Base-by-base conservation (phyloP, 345 rosid genomes). In the Hevea brasiliensis region DNA sequence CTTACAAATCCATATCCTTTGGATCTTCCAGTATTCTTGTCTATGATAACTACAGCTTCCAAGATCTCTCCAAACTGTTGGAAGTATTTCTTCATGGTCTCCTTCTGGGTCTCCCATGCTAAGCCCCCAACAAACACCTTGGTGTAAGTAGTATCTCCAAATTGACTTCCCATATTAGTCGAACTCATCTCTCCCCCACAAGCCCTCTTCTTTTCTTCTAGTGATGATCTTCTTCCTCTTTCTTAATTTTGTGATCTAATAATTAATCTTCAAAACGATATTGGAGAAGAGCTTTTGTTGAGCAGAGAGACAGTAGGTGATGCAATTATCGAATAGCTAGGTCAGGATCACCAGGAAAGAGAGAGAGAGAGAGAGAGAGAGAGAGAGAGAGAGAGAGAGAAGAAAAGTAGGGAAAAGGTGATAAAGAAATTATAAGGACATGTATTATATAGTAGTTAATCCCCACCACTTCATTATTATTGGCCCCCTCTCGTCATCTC, bases 1-100 rank as follows among this genome's bases (percentile, higher is more conserved):
- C 92, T 72, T 92, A 95, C 99, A 76, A 95, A 95, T 82, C 99
- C 99, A 56, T 95, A 95, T 80, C 99, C 99, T 78, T 95, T 95
- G 85, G 99, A 95, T 90, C 99, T 92, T 76, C 98, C 98, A 17
- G 96, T 89, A 69, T 91, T 91, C 84, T 95, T 95, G 74, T 92
- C 99, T 57, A 97, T 85, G 84, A 95, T 95, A 69, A 95, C 99
- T 26, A 95, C 99, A 77, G 99, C 99, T 82, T 95, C 99, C 82
- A 95, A 79, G 87, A 95, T 95, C 77, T 92, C 98, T 10, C 99
- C 99, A 74, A 95, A 95, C 89, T 95, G 99, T 73, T 95, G 90
- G 63, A 95, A 95, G 78, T 92, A 92, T 62, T 85, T 89, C 96
- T 86, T 90, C 86, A 95, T 86, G 67, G 99, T 92, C 69, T 88